Evolutionary conservation across 2,329 filamentous ascomycete species (phyloP), one percentile per base, ranked within the genome.

Genomic region (Aureobasidium leucospermi): DNA sequence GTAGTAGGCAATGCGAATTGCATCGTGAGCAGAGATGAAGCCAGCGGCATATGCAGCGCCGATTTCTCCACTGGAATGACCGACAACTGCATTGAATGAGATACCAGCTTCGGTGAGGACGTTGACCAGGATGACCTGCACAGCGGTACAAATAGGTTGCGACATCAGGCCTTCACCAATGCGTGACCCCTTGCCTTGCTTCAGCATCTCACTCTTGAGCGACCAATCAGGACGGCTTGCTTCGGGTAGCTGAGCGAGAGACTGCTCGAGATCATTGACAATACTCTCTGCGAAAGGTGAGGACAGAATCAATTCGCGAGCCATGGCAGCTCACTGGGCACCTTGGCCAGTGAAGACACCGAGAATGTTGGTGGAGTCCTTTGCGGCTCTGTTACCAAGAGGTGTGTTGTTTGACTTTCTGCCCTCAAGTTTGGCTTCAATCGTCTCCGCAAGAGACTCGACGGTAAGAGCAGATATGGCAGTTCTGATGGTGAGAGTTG

Each of bases 71-170:
- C 48, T 62, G 2, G 66, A 69, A 56, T 73, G 71, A 8, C 71
- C 71, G 29, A 69, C 62, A 1, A 68, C 66, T 6, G 63, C 60
- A 10, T 19, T 29, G 9, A 69, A 67, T 13, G 16, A 6, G 15
- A 71, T 59, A 9, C 59, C 61, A 60, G 62, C 67, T 9, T 49
- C 19, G 10, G 11, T 15, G 0, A 80, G 69, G 0, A 75, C 63
- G 15, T 78, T 70, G 0, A 78, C 69, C 1, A 81, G 64, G 0
- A 70, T 79, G 3, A 84, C 71, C 63, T 84, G 82, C 0, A 85
- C 43, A 0, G 81, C 80, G 0, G 81, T 83, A 55, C 77, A 82
- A 0, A 82, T 65, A 0, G 81, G 78, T 63, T 84, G 81, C 8
- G 49, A 0, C 28, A 45, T 19, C 9, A 19, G 4, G 3, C 16